Conservation (phyloP, 257 asterid genomes). For the Capsicum pubescens region DNA sequence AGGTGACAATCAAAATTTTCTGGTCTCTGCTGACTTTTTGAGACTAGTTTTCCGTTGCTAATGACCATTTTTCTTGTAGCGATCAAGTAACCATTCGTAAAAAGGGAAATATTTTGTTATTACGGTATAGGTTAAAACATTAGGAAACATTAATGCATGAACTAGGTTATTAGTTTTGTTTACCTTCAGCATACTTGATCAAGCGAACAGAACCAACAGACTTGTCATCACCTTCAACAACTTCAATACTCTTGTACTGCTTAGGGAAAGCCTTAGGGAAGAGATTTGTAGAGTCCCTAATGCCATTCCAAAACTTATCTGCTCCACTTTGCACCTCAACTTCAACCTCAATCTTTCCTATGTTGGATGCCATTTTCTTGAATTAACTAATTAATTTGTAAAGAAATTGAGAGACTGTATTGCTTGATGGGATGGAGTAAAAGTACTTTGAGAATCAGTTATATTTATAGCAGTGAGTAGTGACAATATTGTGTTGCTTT, state of each 20-base stretch:
- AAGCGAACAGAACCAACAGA: conserved; percentile 69
- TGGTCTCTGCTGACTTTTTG: too few species aligned
- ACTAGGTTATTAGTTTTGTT: neutral
- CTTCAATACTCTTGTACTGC: conserved; percentile 61
- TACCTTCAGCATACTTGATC: conserved; percentile 63
- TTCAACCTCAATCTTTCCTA: conserved; percentile 61
- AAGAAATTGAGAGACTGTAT: neutral
- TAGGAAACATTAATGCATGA: too few species aligned
- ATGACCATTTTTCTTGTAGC: neutral
- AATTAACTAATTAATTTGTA: neutral
- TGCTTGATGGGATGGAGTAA: neutral
- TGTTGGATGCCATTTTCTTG: conserved; percentile 52
- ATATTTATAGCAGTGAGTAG: conserved; percentile 17
- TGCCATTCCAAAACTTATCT: conserved; percentile 63
- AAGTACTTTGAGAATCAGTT: neutral
- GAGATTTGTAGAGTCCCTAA: conserved; percentile 56
- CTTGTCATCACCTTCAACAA: conserved; percentile 84
- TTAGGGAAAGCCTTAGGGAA: conserved; percentile 80
- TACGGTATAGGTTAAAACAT: too few species aligned
- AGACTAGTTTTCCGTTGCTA: neutral
- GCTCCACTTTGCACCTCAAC: conserved; percentile 61
- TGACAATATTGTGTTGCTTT: neutral
- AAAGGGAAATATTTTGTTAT: neutral
- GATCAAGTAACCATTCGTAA: neutral
- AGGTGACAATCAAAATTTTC: too few species aligned